Evolutionary conservation across 352 stramenopile genomes (phyloP), one percentile per base, ranked within the genome.

Genomic region (Phytophthora cajani): DNA sequence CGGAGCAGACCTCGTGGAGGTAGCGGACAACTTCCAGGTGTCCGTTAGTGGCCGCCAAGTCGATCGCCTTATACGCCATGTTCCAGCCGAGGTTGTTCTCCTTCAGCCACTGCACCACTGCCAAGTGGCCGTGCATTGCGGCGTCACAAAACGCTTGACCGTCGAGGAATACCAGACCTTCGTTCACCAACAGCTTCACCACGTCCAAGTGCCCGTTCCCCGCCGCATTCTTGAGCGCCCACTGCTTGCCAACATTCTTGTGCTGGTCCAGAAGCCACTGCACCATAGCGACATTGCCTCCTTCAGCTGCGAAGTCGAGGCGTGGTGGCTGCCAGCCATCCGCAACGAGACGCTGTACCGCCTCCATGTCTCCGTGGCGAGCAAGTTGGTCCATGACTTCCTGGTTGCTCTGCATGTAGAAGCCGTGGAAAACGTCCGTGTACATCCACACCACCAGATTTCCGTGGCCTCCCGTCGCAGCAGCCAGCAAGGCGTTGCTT

Each of bases 41-140:
- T 2, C 72, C 67, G 30, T 68, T 67, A 25, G 42, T 54, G 12
- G 68, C 63, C 7, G 68, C 63, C 32, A 71, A 59, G n/a, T 71
- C 62, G 23, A 80, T 67, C 1, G 72, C 67, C 27, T 71, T 71
- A 49, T 64, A 62, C 3, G 67, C 65, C 40, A 57, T 25, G n/a
- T 49, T 69, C 50, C 60, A 78, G 8, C 67, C 67, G 3, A 73
- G 67, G 23, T 72, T 78, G 19, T 75, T 68, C 23, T 78, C 58
- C 30, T 55, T 65, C 12, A 74, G 25, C 67, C 67, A 74, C 32
- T 59, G 62, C 21, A 74, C 54, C 11, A 74, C 55, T 2, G 14
- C 4, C 49, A 74, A 62, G 27, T 70, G 67, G 6, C 67, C 67
- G 30, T 66, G 65, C 14, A 46, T n/a, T 40, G 67, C 61, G 1